These are phyloP conservation scores for Agaricus blazei DNA, from an alignment of 768 basidiomycete genomes.

Conservation along the genomic window DNA sequence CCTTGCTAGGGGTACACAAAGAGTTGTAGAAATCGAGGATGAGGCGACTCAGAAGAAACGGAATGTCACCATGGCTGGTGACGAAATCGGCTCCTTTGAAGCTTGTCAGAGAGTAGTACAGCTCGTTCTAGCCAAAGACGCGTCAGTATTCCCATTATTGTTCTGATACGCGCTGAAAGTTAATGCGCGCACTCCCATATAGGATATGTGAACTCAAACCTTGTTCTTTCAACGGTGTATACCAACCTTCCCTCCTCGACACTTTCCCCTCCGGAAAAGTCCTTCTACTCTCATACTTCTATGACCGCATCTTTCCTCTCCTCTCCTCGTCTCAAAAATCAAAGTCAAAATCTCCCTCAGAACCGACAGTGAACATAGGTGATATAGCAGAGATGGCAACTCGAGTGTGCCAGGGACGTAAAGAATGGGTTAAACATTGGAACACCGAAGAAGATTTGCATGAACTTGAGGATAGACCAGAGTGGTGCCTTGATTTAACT, in stretches of 20 bases:
- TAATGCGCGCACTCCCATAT: background rate
- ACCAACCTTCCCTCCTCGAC: conserved; percentile 89
- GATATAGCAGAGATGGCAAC: conserved; percentile 61
- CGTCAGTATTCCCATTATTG: conserved; percentile 44
- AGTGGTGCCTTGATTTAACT: conserved; percentile 94
- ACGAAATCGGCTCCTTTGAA: conserved; percentile 76
- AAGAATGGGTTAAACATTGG: conserved; percentile 52
- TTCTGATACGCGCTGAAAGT: background rate
- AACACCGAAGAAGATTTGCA: conserved; percentile 27
- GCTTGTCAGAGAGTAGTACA: conserved; percentile 81
- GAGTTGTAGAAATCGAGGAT: conserved; percentile 60
- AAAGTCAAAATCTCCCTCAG: conserved; percentile 12
- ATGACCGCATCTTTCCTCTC: conserved; percentile 86
- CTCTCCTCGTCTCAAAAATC: conserved; percentile 26
- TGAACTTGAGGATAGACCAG: conserved; percentile 80
- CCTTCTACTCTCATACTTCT: conserved; percentile 96
- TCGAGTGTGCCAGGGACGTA: conserved; percentile 68
- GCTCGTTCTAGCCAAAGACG: conserved; percentile 91
- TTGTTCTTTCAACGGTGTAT: conserved; percentile 96
- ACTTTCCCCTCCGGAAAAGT: conserved; percentile 84
- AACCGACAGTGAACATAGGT: conserved; percentile 38
- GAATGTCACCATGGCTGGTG: conserved; percentile 85
- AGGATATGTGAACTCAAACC: conserved; percentile 89
- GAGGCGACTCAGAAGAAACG: conserved; percentile 30
- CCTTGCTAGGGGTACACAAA: conserved; percentile 58